phyloP scores from a whole-genome alignment of 129 eudicot species.

The Chrysanthemum seticuspe region DNA sequence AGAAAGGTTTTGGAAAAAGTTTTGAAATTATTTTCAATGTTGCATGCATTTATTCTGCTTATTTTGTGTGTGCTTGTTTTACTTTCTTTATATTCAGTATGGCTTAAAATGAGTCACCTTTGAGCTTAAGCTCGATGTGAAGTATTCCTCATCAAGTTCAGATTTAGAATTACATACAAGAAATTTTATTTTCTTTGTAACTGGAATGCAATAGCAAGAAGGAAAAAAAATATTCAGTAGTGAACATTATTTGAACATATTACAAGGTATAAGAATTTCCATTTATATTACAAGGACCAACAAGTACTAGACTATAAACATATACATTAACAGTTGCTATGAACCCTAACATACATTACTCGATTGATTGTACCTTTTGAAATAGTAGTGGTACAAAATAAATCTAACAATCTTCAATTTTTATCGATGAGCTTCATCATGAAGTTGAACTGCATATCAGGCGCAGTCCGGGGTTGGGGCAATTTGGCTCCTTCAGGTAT shows the following conservation, averaged over 20 bases:
- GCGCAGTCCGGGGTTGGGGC: slow-evolving; percentile 83
- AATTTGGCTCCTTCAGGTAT: slow-evolving; percentile 81
- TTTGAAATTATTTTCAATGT: slow-evolving; percentile 12
- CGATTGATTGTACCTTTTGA: slow-evolving; percentile 9
- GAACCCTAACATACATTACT: slow-evolving; percentile 22
- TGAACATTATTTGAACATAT: not conserved
- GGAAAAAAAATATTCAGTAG: not conserved
- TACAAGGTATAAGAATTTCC: slow-evolving; percentile 12
- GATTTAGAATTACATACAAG: not conserved
- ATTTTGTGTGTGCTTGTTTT: not conserved
- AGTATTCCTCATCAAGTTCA: not conserved
- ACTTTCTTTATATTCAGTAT: not conserved
- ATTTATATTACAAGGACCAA: slow-evolving; percentile 33
- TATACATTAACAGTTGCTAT: slow-evolving; percentile 24
- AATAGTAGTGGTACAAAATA: slow-evolving; percentile 8
- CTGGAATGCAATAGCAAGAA: too few relatives aligned
- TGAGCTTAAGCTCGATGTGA: not conserved
- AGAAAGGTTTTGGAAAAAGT: not conserved
- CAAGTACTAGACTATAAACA: slow-evolving; percentile 30
- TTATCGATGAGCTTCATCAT: slow-evolving; percentile 80
- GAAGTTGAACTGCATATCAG: slow-evolving; percentile 72
- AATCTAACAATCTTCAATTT: slow-evolving; percentile 22
- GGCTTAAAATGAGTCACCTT: not conserved
- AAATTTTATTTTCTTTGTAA: not conserved
- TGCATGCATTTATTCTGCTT: not conserved